Percentiles rank a stretch among this genome's conserved stretches.
These are phyloP conservation scores for Hortaea werneckii DNA, from an alignment of 2,329 filamentous ascomycete genomes.

Conservation along the genomic window DNA sequence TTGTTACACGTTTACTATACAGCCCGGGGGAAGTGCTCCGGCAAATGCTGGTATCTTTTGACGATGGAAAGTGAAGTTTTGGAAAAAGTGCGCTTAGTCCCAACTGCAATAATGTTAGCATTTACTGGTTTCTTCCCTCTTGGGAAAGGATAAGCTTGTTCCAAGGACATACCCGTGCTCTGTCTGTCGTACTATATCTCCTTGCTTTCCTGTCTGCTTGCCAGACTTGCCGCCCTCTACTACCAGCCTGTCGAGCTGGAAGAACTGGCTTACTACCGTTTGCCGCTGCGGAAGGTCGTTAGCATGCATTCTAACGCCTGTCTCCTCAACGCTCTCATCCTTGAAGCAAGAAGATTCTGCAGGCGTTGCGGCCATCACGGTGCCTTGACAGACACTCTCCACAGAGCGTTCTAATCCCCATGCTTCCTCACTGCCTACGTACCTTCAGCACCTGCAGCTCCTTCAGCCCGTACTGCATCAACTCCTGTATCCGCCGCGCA, in stretches of 20 bases:
- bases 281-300: constrained; percentile 58
- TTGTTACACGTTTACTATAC: not conserved
- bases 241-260: constrained; percentile 80
- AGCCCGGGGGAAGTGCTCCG: not conserved
- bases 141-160: not conserved
- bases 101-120: not conserved
- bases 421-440: constrained; percentile 21
- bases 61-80: not conserved
- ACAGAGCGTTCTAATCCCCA: not conserved
- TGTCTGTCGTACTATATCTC: constrained; percentile 63
- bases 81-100: not conserved
- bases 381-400: no score
- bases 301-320: constrained; percentile 18
- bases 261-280: constrained; percentile 91
- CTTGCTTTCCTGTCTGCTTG: constrained; percentile 58
- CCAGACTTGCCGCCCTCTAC: constrained; percentile 79
- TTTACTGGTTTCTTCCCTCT: not conserved
- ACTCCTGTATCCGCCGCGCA: constrained; percentile 67
- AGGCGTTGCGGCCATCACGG: not conserved
- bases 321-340: not conserved
- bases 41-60: not conserved
- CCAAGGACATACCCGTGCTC: constrained; percentile 54
- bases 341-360: not conserved
- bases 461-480: constrained; percentile 78
- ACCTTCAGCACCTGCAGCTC: constrained; percentile 90